Conservation (phyloP, 169 alveolate species). For the Theileria orientalis region DNA sequence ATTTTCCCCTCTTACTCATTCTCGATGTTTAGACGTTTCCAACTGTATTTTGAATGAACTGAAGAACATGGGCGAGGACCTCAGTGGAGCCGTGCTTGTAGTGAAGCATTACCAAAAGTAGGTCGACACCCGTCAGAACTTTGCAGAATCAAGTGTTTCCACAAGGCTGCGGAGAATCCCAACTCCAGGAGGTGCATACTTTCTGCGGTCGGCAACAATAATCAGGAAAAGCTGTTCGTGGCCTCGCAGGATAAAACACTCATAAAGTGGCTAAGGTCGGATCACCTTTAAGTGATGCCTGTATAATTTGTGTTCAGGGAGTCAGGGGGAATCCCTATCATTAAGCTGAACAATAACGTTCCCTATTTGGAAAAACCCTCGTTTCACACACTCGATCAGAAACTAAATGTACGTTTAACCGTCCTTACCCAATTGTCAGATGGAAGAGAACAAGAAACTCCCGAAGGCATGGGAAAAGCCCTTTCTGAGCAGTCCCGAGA, state of each 20-base stretch:
- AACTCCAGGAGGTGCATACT: constrained; percentile 55
- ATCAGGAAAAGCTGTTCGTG: constrained; percentile 49
- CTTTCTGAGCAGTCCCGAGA: constrained; percentile 7
- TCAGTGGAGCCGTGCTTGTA: constrained; percentile 42
- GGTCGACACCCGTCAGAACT: background rate
- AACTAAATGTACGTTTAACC: background rate
- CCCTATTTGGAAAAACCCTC: constrained; percentile 55
- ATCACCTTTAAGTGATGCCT: background rate
- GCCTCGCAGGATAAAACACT: constrained; percentile 61
- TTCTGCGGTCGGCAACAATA: constrained; percentile 28
- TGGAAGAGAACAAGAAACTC: constrained; percentile 27
- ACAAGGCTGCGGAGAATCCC: constrained; percentile 20
- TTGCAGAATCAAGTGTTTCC: constrained; percentile 39
- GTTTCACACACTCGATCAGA: constrained; percentile 14
- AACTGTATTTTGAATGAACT: constrained; percentile 49
- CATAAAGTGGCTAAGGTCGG: constrained; percentile 32
- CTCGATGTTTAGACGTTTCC: constrained; percentile 24
- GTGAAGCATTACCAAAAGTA: constrained; percentile 52
- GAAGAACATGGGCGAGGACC: constrained; percentile 59
- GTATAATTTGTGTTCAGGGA: constrained; percentile 9
- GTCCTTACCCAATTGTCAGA: background rate
- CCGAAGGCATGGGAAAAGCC: constrained; percentile 54
- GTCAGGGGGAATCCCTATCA: constrained; percentile 50
- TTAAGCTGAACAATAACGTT: constrained; percentile 52
- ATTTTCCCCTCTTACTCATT: background rate